Base-by-base conservation (phyloP, 805 yeast genomes). In the Saccharomycopsis capsularis region DNA sequence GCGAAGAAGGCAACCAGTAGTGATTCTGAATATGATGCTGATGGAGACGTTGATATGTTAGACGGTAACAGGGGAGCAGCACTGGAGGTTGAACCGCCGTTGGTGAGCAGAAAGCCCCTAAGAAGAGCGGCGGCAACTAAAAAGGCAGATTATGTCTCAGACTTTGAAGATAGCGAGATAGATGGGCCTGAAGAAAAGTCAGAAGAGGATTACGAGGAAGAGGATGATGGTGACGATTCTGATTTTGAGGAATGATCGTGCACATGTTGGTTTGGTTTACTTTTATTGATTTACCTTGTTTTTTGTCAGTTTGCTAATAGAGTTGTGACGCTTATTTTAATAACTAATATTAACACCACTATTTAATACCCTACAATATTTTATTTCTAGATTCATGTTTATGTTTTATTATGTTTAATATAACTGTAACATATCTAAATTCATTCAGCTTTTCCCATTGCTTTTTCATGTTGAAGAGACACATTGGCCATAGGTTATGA, bases 1-100 rank as follows among this genome's bases (percentile, higher is more conserved):
- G 19, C 5, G n/a, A 27, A 22, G 13, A 27, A 22, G 13, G 39
- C 36, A 16, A 29, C 21, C 9, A 19, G 29, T n/a, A 18, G 40
- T 44, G 32, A 40, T 36, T 24, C 38, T 40, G 48, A 40, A 15
- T n/a, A 37, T 42, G 53, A 42, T 32, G 46, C 25, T 47, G 42
- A 41, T 19, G 42, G 24, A 13, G 51, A 50, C 13, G 29, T 29
- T 16, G 34, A 24, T 9, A 25, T 40, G 9, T 15, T 24, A 6
- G 18, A 22, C 27, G 47, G 29, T 24, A 38, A 46, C 21, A 39
- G 39, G 19, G 47, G 24, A 21, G 37, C 30, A 11, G 48, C 18
- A n/a, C n/a, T n/a, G 9, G 49, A 47, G 21, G 21, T 30, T n/a
- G 35, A 37, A 2, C 22, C 35, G n/a, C 50, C 53, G 2, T 29